Conservation (phyloP, 306 rosid species). For the Quercus aquifolioides region DNA sequence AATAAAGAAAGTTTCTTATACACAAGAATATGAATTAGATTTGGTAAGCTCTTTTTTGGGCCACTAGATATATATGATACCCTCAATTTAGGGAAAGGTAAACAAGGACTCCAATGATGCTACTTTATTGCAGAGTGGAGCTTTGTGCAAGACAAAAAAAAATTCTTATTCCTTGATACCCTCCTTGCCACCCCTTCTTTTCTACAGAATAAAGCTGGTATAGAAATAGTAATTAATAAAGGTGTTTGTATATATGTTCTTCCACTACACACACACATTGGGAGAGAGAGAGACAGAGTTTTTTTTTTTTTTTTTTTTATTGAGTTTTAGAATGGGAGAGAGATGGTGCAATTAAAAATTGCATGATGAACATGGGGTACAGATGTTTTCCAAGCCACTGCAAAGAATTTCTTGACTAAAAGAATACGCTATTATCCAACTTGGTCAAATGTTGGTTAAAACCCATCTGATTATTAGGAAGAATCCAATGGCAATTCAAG, state of each 20-base stretch:
- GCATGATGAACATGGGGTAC: conserved; percentile 48
- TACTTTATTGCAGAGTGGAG: conserved; percentile 45
- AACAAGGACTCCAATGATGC: conserved; percentile 32
- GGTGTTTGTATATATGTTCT: conserved; percentile 20
- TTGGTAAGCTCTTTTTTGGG: conserved; percentile 23
- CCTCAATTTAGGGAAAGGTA: conserved; percentile 32
- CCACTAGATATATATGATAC: conserved; percentile 28
- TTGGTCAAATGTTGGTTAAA: conserved; percentile 53
- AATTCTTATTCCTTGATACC: conserved; percentile 73
- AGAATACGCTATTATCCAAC: conserved; percentile 12
- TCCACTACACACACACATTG: background rate
- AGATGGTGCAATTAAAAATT: conserved; percentile 1
- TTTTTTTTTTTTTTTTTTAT: no score
- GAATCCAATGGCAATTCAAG: conserved; percentile 53
- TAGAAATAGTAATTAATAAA: conserved; percentile 23
- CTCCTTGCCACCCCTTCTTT: conserved; percentile 28
- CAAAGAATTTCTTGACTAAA: conserved; percentile 17
- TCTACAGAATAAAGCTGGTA: conserved; percentile 49
- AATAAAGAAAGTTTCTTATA: conserved; percentile 19
- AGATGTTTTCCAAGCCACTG: conserved; percentile 34
- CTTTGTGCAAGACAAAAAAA: conserved; percentile 23
- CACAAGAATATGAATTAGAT: conserved; percentile 30
- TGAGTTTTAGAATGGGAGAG: background rate
- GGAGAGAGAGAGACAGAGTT: background rate
- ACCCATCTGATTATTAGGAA: conserved; percentile 25